Evolutionary conservation across 148 eudicot species (phyloP).

Genomic region (Cornus florida): DNA sequence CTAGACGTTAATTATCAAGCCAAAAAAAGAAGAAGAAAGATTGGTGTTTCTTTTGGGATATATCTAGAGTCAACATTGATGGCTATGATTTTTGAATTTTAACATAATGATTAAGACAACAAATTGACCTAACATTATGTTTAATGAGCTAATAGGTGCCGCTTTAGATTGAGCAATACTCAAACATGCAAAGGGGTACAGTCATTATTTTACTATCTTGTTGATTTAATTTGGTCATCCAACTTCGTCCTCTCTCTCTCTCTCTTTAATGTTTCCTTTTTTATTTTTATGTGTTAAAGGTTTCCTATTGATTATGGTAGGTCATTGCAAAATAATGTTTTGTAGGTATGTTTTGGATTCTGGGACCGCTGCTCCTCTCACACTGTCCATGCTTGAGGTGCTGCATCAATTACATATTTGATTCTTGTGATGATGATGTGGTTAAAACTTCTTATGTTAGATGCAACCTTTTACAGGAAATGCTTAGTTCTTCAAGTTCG

Average conservation of each 20-base stretch:
- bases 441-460: constrained; percentile 17
- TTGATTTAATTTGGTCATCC: no score
- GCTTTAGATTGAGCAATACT: not conserved
- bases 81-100: not conserved
- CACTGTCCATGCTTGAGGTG: constrained; percentile 93
- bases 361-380: constrained; percentile 87
- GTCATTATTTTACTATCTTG: not conserved
- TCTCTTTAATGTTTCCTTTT: no score
- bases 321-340: constrained; percentile 13
- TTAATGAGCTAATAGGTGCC: not conserved
- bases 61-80: not conserved
- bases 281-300: not conserved
- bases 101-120: not conserved
- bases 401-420: constrained; percentile 13
- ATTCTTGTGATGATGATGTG: constrained; percentile 25
- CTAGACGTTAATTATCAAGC: not conserved
- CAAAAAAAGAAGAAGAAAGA: not conserved
- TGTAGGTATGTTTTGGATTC: constrained; percentile 89
- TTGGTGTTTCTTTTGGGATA: not conserved
- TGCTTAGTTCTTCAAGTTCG: constrained; percentile 62
- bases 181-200: not conserved
- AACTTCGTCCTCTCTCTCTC: no score
- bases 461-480: constrained; percentile 36
- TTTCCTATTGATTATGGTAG: not conserved
- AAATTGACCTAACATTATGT: not conserved